Evolutionary conservation across 2,329 filamentous ascomycete species (phyloP).

Genomic region (Microsporum canis): DNA sequence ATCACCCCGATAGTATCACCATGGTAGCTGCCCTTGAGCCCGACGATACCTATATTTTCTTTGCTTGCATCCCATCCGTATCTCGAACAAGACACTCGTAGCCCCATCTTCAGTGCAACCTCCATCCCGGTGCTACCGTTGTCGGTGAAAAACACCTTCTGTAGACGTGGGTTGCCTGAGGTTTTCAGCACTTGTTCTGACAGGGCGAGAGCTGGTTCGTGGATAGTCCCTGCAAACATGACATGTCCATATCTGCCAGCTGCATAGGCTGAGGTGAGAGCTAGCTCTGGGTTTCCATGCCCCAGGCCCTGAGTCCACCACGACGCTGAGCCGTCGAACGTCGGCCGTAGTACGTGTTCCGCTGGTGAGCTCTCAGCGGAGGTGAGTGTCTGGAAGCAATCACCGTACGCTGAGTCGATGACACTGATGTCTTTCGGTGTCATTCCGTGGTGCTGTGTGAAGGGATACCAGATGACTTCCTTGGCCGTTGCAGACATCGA

Average conservation of each 20-base stretch:
- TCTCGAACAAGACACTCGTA: conserved; percentile 55
- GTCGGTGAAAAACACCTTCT: conserved; percentile 69
- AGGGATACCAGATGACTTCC: conserved; percentile 69
- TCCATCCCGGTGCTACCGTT: conserved; percentile 76
- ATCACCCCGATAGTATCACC: conserved; percentile 82
- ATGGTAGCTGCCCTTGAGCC: conserved; percentile 70
- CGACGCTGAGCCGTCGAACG: conserved; percentile 73
- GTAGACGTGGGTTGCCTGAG: conserved; percentile 53
- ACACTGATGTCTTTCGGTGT: conserved; percentile 52
- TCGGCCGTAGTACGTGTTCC: conserved; percentile 43
- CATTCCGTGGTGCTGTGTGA: conserved; percentile 64
- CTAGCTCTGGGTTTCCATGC: conserved; percentile 60
- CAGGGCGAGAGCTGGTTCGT: conserved; percentile 61
- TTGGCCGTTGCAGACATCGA: conserved; percentile 52
- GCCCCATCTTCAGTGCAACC: conserved; percentile 74
- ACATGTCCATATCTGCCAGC: conserved; percentile 77
- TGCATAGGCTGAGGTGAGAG: conserved; percentile 66
- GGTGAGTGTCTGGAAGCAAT: conserved; percentile 59
- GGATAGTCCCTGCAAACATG: conserved; percentile 74
- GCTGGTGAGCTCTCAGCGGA: conserved; percentile 13
- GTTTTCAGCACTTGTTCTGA: conserved; percentile 52
- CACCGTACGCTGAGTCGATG: conserved; percentile 70
- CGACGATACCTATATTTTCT: conserved; percentile 55
- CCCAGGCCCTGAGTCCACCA: conserved; percentile 90
- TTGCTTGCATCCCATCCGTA: conserved; percentile 53